Percentiles rank a stretch among this genome's conserved stretches.
Evolutionary conservation across 2,329 filamentous ascomycete species (phyloP).

Genomic region (Diplodia scrobiculata): DNA sequence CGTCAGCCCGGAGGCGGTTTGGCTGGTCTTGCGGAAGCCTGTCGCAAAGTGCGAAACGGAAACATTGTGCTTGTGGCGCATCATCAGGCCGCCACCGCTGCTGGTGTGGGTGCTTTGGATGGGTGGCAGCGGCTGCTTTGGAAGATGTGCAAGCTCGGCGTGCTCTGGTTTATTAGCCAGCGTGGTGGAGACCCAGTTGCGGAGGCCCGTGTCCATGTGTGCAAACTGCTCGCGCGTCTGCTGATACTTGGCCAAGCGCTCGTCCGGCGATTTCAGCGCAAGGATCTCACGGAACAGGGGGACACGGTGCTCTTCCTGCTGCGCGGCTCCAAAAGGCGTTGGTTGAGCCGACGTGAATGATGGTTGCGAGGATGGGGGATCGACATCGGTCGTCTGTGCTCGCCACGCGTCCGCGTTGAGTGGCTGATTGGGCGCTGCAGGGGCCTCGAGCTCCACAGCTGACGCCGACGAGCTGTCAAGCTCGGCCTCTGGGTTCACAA

Average conservation of each 20-base stretch:
- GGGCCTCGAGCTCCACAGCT: conserved; percentile 28
- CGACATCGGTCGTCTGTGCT: conserved; percentile 26
- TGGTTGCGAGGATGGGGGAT: conserved; percentile 26
- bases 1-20: conserved; percentile 34
- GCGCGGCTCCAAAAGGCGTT: conserved; percentile 3
- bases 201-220: conserved; percentile 72
- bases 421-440: conserved; percentile 28
- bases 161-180: conserved; percentile 57
- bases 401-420: conserved; percentile 27
- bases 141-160: conserved; percentile 52
- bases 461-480: conserved; percentile 14
- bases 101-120: conserved; percentile 30
- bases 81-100: conserved; percentile 24
- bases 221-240: conserved; percentile 72
- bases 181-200: conserved; percentile 58
- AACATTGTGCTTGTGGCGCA: conserved; percentile 41
- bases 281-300: conserved; percentile 72
- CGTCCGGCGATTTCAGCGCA: conserved; percentile 63
- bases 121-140: conserved; percentile 42
- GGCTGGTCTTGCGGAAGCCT: conserved; percentile 28
- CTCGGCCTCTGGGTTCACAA: conserved; percentile 31
- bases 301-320: conserved; percentile 20
- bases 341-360: conserved; percentile 4
- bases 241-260: conserved; percentile 74
- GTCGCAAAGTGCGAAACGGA: conserved; percentile 43